Percentiles rank a stretch among this genome's conserved stretches.
These are phyloP conservation scores for Chalciporus chontae DNA, from an alignment of 768 basidiomycete genomes.

Conservation along the genomic window DNA sequence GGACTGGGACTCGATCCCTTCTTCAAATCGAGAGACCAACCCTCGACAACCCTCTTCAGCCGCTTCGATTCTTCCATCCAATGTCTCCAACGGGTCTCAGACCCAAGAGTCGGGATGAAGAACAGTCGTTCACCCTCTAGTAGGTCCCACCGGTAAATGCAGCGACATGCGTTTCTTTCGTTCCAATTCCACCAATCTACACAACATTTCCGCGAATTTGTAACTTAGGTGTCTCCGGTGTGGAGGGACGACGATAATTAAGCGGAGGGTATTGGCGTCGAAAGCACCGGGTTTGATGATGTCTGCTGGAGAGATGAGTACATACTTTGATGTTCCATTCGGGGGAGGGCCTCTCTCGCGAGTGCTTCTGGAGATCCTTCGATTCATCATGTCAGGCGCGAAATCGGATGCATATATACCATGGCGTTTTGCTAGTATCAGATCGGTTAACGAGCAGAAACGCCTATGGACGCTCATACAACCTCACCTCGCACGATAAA, in stretches of 20 bases:
- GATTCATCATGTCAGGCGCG: too few species aligned
- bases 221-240: too few species aligned
- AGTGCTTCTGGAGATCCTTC: conserved; percentile 10
- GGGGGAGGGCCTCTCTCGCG: conserved; percentile 5
- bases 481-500: conserved; percentile 12
- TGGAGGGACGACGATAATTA: background rate
- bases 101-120: too few species aligned
- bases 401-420: conserved; percentile 2
- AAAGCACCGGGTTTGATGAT: conserved; percentile 19
- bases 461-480: too few species aligned
- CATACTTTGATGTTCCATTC: conserved; percentile 20
- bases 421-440: conserved; percentile 10
- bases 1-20: background rate
- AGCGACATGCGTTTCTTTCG: conserved; percentile 1
- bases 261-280: conserved; percentile 6
- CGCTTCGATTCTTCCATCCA: background rate
- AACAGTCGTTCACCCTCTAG: too few species aligned
- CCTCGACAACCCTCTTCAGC: background rate
- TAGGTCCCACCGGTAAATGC: conserved; percentile 9
- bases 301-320: too few species aligned
- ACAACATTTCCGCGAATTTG: conserved; percentile 11
- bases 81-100: conserved; percentile 7
- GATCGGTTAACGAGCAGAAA: too few species aligned
- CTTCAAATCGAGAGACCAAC: conserved; percentile 10
- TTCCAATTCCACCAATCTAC: too few species aligned